phyloP scores from a whole-genome alignment of 2,329 filamentous ascomycete species.

The Colletotrichum siamense region DNA sequence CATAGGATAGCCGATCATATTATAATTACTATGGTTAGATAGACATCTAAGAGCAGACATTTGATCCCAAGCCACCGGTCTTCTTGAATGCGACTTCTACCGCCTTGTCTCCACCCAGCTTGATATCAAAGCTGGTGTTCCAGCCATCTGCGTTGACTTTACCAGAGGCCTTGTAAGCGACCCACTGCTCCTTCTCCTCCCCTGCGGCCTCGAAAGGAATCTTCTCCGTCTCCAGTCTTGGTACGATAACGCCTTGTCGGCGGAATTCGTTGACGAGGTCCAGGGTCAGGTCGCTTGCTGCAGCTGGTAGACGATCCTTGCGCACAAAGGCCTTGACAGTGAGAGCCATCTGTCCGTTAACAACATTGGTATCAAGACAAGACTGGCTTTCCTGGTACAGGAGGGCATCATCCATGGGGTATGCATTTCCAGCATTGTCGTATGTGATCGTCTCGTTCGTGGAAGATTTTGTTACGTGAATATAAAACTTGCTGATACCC shows the following conservation, averaged over 20 bases:
- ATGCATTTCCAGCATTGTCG: conserved; percentile 25
- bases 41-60: neutral
- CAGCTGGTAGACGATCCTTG: neutral
- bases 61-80: neutral
- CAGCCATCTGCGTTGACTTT: neutral
- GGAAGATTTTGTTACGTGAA: conserved; percentile 24
- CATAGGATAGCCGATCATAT: neutral
- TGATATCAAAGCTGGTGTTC: conserved; percentile 18
- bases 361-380: conserved; percentile 2
- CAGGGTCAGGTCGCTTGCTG: neutral
- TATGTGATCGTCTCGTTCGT: conserved; percentile 20
- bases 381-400: conserved; percentile 24
- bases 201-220: conserved; percentile 7
- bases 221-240: conserved; percentile 3
- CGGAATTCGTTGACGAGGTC: conserved; percentile 8
- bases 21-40: neutral
- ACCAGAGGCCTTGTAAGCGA: neutral
- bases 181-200: conserved; percentile 2
- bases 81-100: conserved; percentile 1
- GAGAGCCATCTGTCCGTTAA: neutral
- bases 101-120: neutral
- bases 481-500: conserved; percentile 29
- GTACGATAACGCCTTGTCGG: conserved; percentile 16
- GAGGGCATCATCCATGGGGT: conserved; percentile 23
- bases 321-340: conserved; percentile 1